A percentile compares a stretch with the other conserved stretches of the same genome.
phyloP scores from a whole-genome alignment of 768 basidiomycete genomes.

The Strobilomyces echinocephalus region DNA sequence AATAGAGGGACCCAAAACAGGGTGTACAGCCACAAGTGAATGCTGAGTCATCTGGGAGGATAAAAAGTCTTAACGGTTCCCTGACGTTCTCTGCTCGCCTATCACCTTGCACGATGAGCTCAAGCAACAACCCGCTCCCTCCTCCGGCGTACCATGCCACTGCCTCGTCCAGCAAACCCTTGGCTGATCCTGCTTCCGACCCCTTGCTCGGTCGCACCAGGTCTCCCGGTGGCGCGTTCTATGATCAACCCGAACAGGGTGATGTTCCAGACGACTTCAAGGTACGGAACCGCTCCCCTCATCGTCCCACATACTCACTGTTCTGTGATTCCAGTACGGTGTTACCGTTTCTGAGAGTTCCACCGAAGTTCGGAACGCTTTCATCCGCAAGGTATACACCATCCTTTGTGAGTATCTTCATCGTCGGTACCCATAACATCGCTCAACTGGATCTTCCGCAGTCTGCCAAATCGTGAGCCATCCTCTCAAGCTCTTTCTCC shows the following conservation, averaged over 20 bases:
- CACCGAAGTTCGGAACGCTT: constrained; percentile 73
- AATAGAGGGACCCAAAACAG: constrained; percentile 1
- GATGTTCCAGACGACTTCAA: constrained; percentile 94
- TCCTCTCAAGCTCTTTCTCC: neutral
- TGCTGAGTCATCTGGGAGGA: constrained; percentile 23
- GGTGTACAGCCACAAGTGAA: constrained; percentile 18
- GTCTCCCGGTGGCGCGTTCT: constrained; percentile 48
- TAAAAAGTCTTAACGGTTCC: constrained; percentile 6
- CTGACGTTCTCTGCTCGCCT: constrained; percentile 14
- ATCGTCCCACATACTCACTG: constrained; percentile 3
- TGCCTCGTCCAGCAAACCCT: constrained; percentile 35
- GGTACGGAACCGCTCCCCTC: constrained; percentile 37
- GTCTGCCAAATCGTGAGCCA: constrained; percentile 67
- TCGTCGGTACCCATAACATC: neutral
- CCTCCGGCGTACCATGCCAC: constrained; percentile 55
- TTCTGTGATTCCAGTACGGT: constrained; percentile 54
- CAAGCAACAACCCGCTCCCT: constrained; percentile 47
- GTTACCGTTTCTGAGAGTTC: constrained; percentile 75
- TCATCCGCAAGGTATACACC: constrained; percentile 87
- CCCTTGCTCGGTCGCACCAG: constrained; percentile 55
- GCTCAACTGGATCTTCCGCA: constrained; percentile 26
- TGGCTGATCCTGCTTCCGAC: constrained; percentile 38
- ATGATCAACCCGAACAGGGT: constrained; percentile 66
- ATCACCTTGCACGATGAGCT: constrained; percentile 45
- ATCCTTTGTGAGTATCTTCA: constrained; percentile 68